Evolutionary conservation across 2,329 filamentous ascomycete genomes (phyloP).

Genomic region (Eutypa lata): DNA sequence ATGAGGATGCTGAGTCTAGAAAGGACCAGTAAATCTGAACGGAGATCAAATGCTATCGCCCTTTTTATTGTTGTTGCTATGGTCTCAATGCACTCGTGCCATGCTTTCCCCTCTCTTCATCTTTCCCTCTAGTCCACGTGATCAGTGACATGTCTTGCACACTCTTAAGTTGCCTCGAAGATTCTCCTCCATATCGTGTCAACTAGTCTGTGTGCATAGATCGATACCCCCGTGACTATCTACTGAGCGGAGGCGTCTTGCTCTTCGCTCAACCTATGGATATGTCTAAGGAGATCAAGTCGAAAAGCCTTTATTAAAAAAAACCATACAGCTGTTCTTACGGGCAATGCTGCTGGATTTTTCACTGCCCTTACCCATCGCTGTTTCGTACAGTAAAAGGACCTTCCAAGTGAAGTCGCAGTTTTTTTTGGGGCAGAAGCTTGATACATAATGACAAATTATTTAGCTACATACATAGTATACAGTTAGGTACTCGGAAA

Average conservation of each 20-base stretch:
- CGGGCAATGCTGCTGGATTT: no score
- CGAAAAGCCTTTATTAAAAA: slow-evolving; percentile 18
- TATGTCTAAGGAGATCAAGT: slow-evolving; percentile 31
- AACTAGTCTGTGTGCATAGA: slow-evolving; percentile 98
- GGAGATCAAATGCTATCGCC: slow-evolving; percentile 9
- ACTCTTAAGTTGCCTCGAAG: slow-evolving; percentile 95
- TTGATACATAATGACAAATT: no score
- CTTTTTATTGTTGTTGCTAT: neutral
- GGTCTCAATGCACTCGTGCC: slow-evolving; percentile 3
- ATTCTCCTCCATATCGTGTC: slow-evolving; percentile 75
- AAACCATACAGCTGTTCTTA: no score
- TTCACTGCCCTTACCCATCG: slow-evolving; percentile 17
- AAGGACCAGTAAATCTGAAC: slow-evolving; percentile 7
- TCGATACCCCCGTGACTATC: slow-evolving; percentile 44
- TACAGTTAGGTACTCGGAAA: no score
- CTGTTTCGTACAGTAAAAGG: neutral
- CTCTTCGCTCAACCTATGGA: slow-evolving; percentile 32
- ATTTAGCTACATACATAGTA: no score
- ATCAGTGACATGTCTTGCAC: slow-evolving; percentile 60
- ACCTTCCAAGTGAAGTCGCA: neutral
- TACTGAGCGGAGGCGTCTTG: slow-evolving; percentile 52
- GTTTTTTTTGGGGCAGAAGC: neutral
- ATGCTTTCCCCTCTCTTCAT: slow-evolving; percentile 2
- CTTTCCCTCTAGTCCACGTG: no score
- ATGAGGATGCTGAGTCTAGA: slow-evolving; percentile 14